Conservation (phyloP, 2,329 filamentous ascomycete genomes). For the Sporothrix euskadiensis region DNA sequence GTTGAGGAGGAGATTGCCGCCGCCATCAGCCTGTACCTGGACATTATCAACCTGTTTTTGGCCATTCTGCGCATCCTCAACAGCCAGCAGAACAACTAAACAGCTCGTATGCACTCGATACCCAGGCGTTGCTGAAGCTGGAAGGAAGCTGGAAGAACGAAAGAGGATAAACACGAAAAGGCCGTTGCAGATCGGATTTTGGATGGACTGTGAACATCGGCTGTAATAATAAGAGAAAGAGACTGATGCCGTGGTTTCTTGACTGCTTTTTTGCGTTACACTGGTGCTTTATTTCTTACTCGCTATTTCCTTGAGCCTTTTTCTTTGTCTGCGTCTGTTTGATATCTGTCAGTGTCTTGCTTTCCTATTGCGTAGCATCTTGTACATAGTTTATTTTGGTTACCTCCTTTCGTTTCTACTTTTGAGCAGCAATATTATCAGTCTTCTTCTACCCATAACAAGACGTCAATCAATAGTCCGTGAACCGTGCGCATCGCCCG, state of each 20-base stretch:
- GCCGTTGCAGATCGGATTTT: background rate
- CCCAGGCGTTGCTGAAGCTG: background rate
- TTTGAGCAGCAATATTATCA: background rate
- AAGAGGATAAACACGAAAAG: background rate
- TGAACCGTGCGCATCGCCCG: background rate
- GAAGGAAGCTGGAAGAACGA: background rate
- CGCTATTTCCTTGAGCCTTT: background rate
- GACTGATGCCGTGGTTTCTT: background rate
- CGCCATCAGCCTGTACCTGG: constrained; percentile 90
- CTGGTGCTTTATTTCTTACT: background rate
- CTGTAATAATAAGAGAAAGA: background rate
- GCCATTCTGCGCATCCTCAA: constrained; percentile 95
- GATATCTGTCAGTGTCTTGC: background rate
- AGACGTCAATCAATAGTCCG: background rate
- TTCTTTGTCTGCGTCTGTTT: background rate
- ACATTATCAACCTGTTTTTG: constrained; percentile 96
- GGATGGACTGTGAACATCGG: no score
- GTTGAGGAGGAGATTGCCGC: constrained; percentile 98
- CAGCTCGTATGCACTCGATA: no score
- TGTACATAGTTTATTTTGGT: background rate
- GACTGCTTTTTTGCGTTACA: background rate
- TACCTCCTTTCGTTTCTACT: background rate
- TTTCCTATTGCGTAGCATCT: background rate
- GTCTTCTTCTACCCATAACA: background rate
- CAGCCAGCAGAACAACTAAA: constrained; percentile 88